Conservation (phyloP, 2,329 filamentous ascomycete genomes). For the Aspergillus arachidicola region DNA sequence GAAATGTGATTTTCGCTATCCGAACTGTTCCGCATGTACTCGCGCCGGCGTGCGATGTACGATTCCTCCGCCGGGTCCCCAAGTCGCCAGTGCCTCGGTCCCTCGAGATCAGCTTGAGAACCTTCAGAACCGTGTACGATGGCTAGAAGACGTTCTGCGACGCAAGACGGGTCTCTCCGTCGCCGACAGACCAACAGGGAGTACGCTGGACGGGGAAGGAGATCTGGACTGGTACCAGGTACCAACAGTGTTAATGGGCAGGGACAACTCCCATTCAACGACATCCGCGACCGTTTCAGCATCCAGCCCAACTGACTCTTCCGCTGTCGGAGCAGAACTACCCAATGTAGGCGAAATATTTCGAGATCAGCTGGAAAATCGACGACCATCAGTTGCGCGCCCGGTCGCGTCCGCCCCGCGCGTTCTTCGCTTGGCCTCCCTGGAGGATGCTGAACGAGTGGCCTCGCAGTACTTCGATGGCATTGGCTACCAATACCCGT, state of each 20-base stretch:
- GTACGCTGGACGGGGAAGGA: slow-evolving; percentile 34
- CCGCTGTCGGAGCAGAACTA: slow-evolving; percentile 32
- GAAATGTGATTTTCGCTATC: slow-evolving; percentile 46
- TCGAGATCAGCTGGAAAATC: slow-evolving; percentile 42
- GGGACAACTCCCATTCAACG: slow-evolving; percentile 25
- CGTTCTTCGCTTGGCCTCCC: slow-evolving; percentile 36
- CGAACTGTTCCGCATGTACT: slow-evolving; percentile 43
- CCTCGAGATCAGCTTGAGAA: slow-evolving; percentile 44
- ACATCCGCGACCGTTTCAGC: slow-evolving; percentile 20
- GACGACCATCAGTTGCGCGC: slow-evolving; percentile 37
- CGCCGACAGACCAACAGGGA: slow-evolving; percentile 36
- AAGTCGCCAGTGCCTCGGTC: slow-evolving; percentile 40
- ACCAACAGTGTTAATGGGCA: slow-evolving; percentile 39
- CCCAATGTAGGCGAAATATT: slow-evolving; percentile 45
- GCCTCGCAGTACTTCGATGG: slow-evolving; percentile 41
- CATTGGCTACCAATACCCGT: slow-evolving; percentile 43
- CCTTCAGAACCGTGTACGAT: slow-evolving; percentile 42
- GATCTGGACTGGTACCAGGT: slow-evolving; percentile 42
- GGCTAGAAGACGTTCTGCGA: slow-evolving; percentile 41
- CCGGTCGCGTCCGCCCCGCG: slow-evolving; percentile 33
- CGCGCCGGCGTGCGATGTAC: slow-evolving; percentile 45
- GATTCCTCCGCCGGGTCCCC: slow-evolving; percentile 41
- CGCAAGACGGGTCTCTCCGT: slow-evolving; percentile 38
- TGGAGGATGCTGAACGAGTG: slow-evolving; percentile 39
- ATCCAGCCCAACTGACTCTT: slow-evolving; percentile 18